These are phyloP conservation scores for Verticillium zaregamsianum DNA, from an alignment of 2,329 filamentous ascomycete genomes.

Conservation along the genomic window DNA sequence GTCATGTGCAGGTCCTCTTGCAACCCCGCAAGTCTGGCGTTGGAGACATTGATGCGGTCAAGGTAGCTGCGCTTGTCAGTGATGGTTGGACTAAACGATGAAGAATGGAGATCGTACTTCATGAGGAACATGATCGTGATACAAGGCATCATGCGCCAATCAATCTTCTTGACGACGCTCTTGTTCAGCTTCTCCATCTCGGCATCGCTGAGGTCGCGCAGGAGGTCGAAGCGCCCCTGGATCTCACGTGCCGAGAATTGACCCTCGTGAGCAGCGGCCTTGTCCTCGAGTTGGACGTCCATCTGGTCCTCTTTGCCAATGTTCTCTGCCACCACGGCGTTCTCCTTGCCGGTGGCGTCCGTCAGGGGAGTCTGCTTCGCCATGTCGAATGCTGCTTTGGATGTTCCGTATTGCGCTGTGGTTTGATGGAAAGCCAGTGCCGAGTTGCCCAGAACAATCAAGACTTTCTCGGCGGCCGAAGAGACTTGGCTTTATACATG, in stretches of 20 bases:
- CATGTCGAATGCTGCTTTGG: neutral
- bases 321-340: neutral
- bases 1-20: constrained; percentile 27
- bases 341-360: neutral
- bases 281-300: constrained; percentile 5
- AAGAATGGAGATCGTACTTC: constrained; percentile 11
- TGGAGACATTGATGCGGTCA: constrained; percentile 45
- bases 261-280: neutral
- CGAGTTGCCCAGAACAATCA: neutral
- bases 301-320: constrained; percentile 3
- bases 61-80: constrained; percentile 33
- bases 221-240: constrained; percentile 17
- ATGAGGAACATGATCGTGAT: constrained; percentile 23
- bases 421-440: neutral
- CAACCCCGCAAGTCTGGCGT: constrained; percentile 30
- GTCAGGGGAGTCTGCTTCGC: neutral
- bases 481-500: neutral
- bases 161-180: constrained; percentile 22
- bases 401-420: neutral
- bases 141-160: constrained; percentile 24
- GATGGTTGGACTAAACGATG: neutral
- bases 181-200: constrained; percentile 22
- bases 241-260: constrained; percentile 13
- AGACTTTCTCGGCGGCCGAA: neutral
- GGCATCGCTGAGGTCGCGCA: constrained; percentile 14